Base-by-base conservation (phyloP, 441 rosid genomes). In the Geranium incanum region DNA sequence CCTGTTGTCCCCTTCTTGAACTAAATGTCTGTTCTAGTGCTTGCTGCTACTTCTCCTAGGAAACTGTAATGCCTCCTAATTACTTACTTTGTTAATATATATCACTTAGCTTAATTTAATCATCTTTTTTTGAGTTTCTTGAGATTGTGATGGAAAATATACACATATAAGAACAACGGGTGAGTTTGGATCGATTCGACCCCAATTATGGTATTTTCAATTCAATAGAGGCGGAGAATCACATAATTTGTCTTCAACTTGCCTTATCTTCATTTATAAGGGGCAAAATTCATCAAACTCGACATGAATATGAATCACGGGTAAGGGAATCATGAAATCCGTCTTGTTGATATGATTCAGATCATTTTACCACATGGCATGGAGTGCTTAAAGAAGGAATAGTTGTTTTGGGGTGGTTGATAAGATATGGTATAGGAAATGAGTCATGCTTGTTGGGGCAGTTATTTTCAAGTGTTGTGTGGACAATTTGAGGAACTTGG, bases 1-100 rank as follows among this genome's bases (percentile, higher is more conserved):
- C 88, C 85, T 68, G 79, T 76, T 78, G 82, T 78, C 82, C 88
- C 85, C 19, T 66, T 84, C 87, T 85, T 86, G 87, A 85, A 81
- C 72, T 57, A 41, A 15, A 82, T 67, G 78, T 48, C 21, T 1
- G 41, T 36, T 57, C 36, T 60, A 60, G 67, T 43, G 67, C 67
- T 71, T n/a, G 12, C 50, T 68, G 70, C 76, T 41, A 72, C 74
- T 9, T 41, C 48, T 41, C 78, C 68, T 62, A 18, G 76, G 71
- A 80, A 71, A 71, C 52, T 82, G 79, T 77, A 77, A 9, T 43
- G 50, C 67, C 33, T 28, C 33, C 33, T 28, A 28, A 28, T 28
- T 28, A 28, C 33, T 28, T 28, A 28, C 33, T 28, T 28, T 28
- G 33, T 28, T 28, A 28, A 28, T 28, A 28, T 28, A 28, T 28